A percentile compares a stretch with the other conserved stretches of the same genome.
phyloP scores from a whole-genome alignment of 805 yeast species.

The Kuraishia piskuri region DNA sequence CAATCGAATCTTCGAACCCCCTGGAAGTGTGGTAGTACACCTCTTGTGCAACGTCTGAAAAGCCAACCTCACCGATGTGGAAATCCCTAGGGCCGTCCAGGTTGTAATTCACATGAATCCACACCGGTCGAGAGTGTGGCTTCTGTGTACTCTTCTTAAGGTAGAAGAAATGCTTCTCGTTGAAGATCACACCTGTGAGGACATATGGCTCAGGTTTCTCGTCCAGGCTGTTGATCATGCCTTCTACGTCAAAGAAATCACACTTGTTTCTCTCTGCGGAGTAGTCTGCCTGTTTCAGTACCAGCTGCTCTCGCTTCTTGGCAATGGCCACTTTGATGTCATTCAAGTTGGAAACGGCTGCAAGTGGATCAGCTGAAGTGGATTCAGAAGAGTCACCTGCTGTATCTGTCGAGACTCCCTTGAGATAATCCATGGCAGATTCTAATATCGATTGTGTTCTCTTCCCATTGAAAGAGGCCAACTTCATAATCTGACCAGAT shows the following conservation, averaged over 20 bases:
- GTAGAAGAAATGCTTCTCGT: slow-evolving; percentile 22
- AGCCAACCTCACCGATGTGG: slow-evolving; percentile 10
- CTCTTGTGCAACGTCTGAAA: slow-evolving; percentile 16
- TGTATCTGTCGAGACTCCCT: neutral
- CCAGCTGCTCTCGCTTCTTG: slow-evolving; percentile 5
- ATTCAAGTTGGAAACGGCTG: slow-evolving; percentile 4
- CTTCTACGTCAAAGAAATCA: slow-evolving; percentile 18
- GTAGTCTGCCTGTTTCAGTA: slow-evolving; percentile 9
- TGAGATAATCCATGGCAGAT: slow-evolving; percentile 18
- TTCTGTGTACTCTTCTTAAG: slow-evolving; percentile 11
- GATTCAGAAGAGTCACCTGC: neutral
- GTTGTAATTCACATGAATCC: slow-evolving; percentile 23
- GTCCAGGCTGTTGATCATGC: slow-evolving; percentile 14
- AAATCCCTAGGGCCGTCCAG: slow-evolving; percentile 19
- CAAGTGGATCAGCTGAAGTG: slow-evolving; percentile 12
- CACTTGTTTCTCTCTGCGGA: slow-evolving; percentile 10
- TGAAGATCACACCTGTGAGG: slow-evolving; percentile 26
- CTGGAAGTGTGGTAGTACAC: slow-evolving; percentile 12
- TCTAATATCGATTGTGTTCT: slow-evolving; percentile 16
- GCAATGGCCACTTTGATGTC: slow-evolving; percentile 8
- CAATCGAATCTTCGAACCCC: slow-evolving; percentile 22
- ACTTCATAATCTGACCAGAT: slow-evolving; percentile 11
- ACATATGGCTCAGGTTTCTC: slow-evolving; percentile 26
- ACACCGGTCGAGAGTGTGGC: slow-evolving; percentile 6
- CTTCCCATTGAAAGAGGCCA: slow-evolving; percentile 24